Evolutionary conservation across 176 grass and related monocot genomes (phyloP).

Genomic region (Poa annua): DNA sequence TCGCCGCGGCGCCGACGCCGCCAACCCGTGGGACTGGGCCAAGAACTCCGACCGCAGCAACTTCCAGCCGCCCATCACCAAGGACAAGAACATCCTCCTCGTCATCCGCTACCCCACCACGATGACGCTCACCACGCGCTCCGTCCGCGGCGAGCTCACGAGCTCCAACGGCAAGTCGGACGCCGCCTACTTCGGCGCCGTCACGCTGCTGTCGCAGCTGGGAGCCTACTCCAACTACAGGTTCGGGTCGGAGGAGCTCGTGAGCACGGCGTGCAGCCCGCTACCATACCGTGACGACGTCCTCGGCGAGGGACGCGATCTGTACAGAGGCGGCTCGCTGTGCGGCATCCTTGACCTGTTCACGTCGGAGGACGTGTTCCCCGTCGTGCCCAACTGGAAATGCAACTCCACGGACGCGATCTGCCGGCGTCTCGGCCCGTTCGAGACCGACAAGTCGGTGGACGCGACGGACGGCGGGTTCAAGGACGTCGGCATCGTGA

Average conservation of each 20-base stretch:
- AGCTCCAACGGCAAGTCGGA: constrained; percentile 58
- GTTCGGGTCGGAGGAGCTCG: constrained; percentile 68
- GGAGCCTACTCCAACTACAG: constrained; percentile 80
- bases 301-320: constrained; percentile 24
- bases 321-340: constrained; percentile 70
- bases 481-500: constrained; percentile 51
- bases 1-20: constrained; percentile 36
- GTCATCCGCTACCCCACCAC: constrained; percentile 67
- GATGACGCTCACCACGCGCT: constrained; percentile 62
- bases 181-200: constrained; percentile 61
- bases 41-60: constrained; percentile 49
- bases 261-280: constrained; percentile 56
- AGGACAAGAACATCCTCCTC: constrained; percentile 52
- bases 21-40: constrained; percentile 63
- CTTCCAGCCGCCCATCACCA: constrained; percentile 48
- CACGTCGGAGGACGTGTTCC: constrained; percentile 56
- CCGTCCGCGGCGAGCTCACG: constrained; percentile 60
- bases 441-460: constrained; percentile 47
- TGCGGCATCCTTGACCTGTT: constrained; percentile 81
- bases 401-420: constrained; percentile 63
- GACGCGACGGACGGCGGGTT: constrained; percentile 57
- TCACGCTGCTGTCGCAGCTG: constrained; percentile 64
- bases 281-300: constrained; percentile 61
- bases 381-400: constrained; percentile 66
- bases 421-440: constrained; percentile 67